Percentiles rank a stretch among this genome's conserved stretches.
phyloP scores from a whole-genome alignment of 495 filamentous ascomycete genomes.

The Saxophila tyrrhenica region DNA sequence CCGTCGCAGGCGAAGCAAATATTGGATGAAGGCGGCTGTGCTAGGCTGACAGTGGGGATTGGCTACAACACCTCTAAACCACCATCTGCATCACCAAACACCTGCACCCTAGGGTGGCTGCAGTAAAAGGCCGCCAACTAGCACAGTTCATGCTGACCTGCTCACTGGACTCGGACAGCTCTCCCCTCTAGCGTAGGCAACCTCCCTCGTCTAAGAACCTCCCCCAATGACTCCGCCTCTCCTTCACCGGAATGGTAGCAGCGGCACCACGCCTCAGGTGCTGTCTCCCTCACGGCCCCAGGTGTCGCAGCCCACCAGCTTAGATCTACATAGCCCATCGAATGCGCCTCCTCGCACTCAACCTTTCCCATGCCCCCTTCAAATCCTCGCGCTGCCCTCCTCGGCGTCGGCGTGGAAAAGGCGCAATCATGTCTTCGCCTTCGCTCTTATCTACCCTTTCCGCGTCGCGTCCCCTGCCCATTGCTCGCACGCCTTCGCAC shows the following conservation, averaged over 20 bases:
- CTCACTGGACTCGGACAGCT: neutral
- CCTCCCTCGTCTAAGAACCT: neutral
- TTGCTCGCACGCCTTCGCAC: slow-evolving; percentile 3
- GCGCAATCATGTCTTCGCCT: neutral
- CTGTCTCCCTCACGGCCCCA: neutral
- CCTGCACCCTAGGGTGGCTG: too few relatives aligned
- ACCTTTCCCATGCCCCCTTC: neutral
- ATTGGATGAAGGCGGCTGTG: too few relatives aligned
- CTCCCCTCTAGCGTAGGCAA: neutral
- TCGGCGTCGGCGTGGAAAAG: too few relatives aligned
- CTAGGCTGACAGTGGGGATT: too few relatives aligned
- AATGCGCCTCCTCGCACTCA: neutral
- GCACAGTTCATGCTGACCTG: neutral
- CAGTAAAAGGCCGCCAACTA: too few relatives aligned
- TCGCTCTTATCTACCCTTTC: neutral
- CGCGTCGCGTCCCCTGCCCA: neutral
- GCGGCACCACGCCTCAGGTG: neutral
- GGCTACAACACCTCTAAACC: too few relatives aligned
- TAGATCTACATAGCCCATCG: neutral
- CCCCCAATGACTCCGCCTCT: neutral
- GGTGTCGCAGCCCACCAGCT: neutral
- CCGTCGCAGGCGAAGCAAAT: too few relatives aligned
- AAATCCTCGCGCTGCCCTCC: too few relatives aligned
- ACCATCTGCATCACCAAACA: too few relatives aligned
- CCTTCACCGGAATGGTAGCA: neutral